These are phyloP conservation scores for Hepatocystis sp. DNA, from an alignment of 169 alveolate genomes.

Conservation along the genomic window DNA sequence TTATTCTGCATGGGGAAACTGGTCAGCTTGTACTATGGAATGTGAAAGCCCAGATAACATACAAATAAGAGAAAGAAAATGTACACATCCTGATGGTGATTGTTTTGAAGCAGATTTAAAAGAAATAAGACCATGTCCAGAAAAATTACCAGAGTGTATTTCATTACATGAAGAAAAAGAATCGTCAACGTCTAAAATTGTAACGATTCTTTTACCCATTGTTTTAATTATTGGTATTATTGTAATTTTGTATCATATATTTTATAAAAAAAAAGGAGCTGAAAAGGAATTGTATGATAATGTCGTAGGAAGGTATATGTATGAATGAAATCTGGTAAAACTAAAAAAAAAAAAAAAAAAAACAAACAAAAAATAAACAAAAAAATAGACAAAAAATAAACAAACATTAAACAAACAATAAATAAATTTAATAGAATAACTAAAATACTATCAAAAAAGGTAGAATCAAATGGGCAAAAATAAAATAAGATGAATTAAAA, in stretches of 20 bases:
- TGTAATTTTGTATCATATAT: slow-evolving; percentile 32
- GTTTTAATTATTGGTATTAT: slow-evolving; percentile 25
- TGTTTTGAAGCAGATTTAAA: slow-evolving; percentile 68
- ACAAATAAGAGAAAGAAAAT: slow-evolving; percentile 69
- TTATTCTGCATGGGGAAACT: slow-evolving; percentile 72
- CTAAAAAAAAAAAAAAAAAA: not conserved
- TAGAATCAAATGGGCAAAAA: too few species aligned
- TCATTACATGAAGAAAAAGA: slow-evolving; percentile 14
- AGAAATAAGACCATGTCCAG: slow-evolving; percentile 42
- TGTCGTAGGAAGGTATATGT: slow-evolving; percentile 74
- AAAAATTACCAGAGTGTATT: slow-evolving; percentile 47
- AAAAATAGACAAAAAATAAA: slow-evolving; percentile 10
- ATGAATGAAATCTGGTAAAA: too few species aligned
- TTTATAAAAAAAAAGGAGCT: slow-evolving; percentile 48
- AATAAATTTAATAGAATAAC: too few species aligned
- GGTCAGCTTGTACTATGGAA: slow-evolving; percentile 69
- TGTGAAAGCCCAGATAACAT: slow-evolving; percentile 50
- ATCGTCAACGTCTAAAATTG: slow-evolving; percentile 28
- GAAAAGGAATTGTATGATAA: slow-evolving; percentile 70
- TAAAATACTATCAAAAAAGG: too few species aligned
- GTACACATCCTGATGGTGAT: slow-evolving; percentile 17
- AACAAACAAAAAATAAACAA: not conserved
- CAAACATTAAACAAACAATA: too few species aligned
- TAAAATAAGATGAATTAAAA: too few species aligned
- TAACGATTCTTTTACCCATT: slow-evolving; percentile 28